phyloP scores from a whole-genome alignment of 352 stramenopile genomes.

The Globisporangium heterothallicum region DNA sequence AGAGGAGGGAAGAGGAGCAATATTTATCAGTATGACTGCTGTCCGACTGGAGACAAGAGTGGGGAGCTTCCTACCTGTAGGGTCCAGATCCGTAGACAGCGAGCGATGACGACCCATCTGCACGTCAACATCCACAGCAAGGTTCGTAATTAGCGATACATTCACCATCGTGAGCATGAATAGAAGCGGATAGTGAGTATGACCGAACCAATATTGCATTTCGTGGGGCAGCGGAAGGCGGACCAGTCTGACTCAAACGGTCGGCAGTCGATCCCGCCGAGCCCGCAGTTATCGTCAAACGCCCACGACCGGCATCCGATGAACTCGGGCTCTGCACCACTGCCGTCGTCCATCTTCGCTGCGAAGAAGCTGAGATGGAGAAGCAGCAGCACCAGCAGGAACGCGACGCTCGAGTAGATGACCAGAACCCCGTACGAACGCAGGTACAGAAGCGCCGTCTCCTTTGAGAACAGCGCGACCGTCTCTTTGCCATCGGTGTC shows the following conservation, averaged over 20 bases:
- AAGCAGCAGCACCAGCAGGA: slow-evolving; percentile 46
- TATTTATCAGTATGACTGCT: neutral
- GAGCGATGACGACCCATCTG: slow-evolving; percentile 61
- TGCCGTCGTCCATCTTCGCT: slow-evolving; percentile 43
- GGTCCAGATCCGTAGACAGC: slow-evolving; percentile 58
- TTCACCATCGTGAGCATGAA: too few species aligned
- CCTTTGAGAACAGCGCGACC: neutral
- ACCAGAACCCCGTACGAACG: slow-evolving; percentile 28
- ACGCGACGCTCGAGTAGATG: slow-evolving; percentile 40
- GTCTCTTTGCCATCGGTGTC: slow-evolving; percentile 14
- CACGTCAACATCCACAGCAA: slow-evolving; percentile 1
- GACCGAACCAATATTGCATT: slow-evolving; percentile 59
- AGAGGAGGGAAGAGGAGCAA: neutral
- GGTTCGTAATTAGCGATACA: too few species aligned
- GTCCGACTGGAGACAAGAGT: neutral
- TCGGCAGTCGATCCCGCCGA: slow-evolving; percentile 53
- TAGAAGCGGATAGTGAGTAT: too few species aligned
- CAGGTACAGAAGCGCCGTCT: slow-evolving; percentile 13
- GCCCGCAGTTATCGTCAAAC: slow-evolving; percentile 53
- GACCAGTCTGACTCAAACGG: slow-evolving; percentile 56
- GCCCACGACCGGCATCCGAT: slow-evolving; percentile 64
- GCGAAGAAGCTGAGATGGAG: slow-evolving; percentile 78
- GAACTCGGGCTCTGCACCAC: slow-evolving; percentile 33
- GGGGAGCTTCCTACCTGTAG: slow-evolving; percentile 37
- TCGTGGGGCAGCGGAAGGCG: slow-evolving; percentile 63